Evolutionary conservation across 345 rosid species (phyloP).

Genomic region (Melaleuca quinquenervia): DNA sequence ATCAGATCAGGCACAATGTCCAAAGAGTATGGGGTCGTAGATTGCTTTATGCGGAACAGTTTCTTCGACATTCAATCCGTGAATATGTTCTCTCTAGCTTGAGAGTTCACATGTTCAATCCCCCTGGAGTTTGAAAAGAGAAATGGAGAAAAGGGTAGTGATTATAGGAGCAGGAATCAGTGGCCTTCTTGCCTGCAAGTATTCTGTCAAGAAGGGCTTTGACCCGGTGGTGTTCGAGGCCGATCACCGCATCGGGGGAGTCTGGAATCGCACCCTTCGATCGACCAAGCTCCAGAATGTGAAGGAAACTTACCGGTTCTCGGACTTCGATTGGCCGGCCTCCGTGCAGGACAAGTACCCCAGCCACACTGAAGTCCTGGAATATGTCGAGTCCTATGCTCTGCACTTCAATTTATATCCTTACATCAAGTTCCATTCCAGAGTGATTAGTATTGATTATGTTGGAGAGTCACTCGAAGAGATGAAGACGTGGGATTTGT

Average conservation of each 20-base stretch:
- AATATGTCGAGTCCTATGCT: slow-evolving; percentile 19
- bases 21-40: not conserved
- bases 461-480: slow-evolving; percentile 17
- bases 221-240: slow-evolving; percentile 27
- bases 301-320: slow-evolving; percentile 7
- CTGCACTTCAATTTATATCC: slow-evolving; percentile 5
- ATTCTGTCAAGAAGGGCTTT: slow-evolving; percentile 14
- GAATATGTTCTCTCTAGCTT: not conserved
- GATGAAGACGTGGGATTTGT: slow-evolving; percentile 19
- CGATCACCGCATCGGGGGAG: slow-evolving; percentile 10
- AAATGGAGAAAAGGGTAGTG: slow-evolving; percentile 19
- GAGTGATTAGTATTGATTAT: slow-evolving; percentile 12
- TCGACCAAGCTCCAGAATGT: slow-evolving; percentile 19
- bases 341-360: slow-evolving; percentile 10
- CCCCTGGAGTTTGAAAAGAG: not conserved
- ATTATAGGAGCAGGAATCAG: slow-evolving; percentile 32
- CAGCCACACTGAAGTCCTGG: not conserved
- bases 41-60: not conserved
- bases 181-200: slow-evolving; percentile 34
- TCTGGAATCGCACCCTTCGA: slow-evolving; percentile 13
- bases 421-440: slow-evolving; percentile 18
- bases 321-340: slow-evolving; percentile 36
- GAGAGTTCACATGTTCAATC: no score
- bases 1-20: not conserved
- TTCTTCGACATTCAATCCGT: not conserved